Evolutionary conservation across 345 rosid genomes (phyloP).

Genomic region (Ailanthus altissimus): DNA sequence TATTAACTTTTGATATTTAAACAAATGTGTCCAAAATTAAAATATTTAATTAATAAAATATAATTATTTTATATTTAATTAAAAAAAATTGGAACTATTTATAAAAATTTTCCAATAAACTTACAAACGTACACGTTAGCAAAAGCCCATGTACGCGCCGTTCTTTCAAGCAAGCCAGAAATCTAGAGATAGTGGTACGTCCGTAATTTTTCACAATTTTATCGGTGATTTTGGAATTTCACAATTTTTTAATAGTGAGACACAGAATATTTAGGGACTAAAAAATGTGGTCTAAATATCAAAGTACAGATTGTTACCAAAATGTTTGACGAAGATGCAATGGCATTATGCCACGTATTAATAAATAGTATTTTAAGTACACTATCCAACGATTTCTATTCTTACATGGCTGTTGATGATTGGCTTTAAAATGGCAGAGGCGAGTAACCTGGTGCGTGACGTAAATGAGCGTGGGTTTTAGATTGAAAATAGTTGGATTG

Average conservation of each 20-base stretch:
- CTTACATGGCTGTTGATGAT: neutral
- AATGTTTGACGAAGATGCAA: neutral
- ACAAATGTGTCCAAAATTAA: too few species aligned
- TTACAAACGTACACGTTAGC: neutral
- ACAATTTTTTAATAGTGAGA: too few species aligned
- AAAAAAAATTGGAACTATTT: too few species aligned
- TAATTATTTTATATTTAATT: too few species aligned
- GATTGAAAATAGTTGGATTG: neutral
- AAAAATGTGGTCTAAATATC: neutral
- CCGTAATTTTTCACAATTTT: neutral
- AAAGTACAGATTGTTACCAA: neutral
- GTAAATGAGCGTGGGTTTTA: neutral
- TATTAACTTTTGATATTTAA: too few species aligned
- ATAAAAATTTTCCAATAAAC: too few species aligned
- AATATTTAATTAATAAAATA: too few species aligned
- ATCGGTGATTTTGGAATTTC: neutral
- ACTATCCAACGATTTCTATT: neutral
- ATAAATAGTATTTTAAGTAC: neutral
- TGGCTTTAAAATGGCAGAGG: neutral
- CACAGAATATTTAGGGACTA: neutral
- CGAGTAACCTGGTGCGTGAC: neutral
- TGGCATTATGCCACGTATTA: constrained; percentile 3
- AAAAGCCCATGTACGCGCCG: neutral
- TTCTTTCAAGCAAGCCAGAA: neutral
- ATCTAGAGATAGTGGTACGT: neutral